Evolutionary conservation across 176 grass and related monocot species (phyloP), one percentile per base, ranked within the genome.

Genomic region (Oryza meyeriana): DNA sequence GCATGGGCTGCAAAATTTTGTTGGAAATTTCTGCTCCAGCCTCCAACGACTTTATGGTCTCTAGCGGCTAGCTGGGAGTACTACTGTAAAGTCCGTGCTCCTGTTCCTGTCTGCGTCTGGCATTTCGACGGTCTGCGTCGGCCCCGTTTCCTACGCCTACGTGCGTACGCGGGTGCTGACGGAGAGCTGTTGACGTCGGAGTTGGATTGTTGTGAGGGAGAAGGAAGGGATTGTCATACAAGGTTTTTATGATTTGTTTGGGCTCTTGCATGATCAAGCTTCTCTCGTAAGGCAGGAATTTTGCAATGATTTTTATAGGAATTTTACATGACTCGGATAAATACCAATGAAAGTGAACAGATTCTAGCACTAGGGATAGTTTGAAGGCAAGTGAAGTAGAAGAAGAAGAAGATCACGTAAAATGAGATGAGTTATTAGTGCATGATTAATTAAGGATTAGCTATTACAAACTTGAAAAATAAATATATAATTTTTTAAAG

Each of bases 61-160:
- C 22, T 25, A 58, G 52, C 44, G 2, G 52, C 8, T 58, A 3
- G 50, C 5, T 2, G 9, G 10, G 16, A 16, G 4, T 3, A 45
- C 2, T 45, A 50, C 47, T 50, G 42, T 2, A 16, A 50, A n/a
- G 52, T 9, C 52, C 5, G 13, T 66, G 57, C 31, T 67, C 5
- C 31, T 17, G 72, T 79, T 75, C 13, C 16, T 17, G 17, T 68
- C 70, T 12, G 44, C 47, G 47, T 50, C 6, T 52, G 22, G 8
- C 64, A 62, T 55, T 80, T 64, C 71, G 70, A 76, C 64, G 64
- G 29, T 47, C 30, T 24, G 47, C 55, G 30, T 50, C 64, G 75
- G 64, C 30, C 12, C 8, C 4, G 27, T 12, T 63, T 61, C 65
- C 68, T 34, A 38, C 22, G 79, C n/a, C 32, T n/a, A 2, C 18